A percentile compares a stretch with the other conserved stretches of the same genome.
These are phyloP conservation scores for Neocallimastix lanati DNA, from an alignment of 192 early-diverging fungal species.

Conservation along the genomic window DNA sequence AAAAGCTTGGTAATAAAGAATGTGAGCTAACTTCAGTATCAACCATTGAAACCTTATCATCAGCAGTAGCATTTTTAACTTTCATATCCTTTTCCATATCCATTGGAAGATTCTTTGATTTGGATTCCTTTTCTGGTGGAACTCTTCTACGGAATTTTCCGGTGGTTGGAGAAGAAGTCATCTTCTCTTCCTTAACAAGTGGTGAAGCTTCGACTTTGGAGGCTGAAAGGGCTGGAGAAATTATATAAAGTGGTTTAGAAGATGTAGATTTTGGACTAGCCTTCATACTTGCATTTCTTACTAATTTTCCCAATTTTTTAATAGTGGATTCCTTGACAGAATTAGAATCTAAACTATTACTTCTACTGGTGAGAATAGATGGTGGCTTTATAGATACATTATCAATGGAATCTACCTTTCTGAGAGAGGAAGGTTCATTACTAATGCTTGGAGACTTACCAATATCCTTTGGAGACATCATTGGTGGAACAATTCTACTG, in stretches of 20 bases:
- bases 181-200: background rate
- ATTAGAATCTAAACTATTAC: background rate
- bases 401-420: background rate
- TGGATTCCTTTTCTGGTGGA: background rate
- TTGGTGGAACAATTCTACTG: background rate
- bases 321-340: background rate
- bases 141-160: background rate
- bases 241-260: background rate
- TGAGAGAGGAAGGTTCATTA: background rate
- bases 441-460: background rate
- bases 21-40: background rate
- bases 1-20: background rate
- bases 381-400: background rate
- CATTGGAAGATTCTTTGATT: background rate
- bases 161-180: background rate
- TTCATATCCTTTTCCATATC: background rate
- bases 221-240: background rate
- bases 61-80: background rate
- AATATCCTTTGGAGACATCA: background rate
- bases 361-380: background rate
- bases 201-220: background rate
- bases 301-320: background rate
- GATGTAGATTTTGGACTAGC: background rate
- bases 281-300: background rate
- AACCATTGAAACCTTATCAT: background rate